Conservation (phyloP, 2,329 filamentous ascomycete species). For the Alternaria ethzedia region DNA sequence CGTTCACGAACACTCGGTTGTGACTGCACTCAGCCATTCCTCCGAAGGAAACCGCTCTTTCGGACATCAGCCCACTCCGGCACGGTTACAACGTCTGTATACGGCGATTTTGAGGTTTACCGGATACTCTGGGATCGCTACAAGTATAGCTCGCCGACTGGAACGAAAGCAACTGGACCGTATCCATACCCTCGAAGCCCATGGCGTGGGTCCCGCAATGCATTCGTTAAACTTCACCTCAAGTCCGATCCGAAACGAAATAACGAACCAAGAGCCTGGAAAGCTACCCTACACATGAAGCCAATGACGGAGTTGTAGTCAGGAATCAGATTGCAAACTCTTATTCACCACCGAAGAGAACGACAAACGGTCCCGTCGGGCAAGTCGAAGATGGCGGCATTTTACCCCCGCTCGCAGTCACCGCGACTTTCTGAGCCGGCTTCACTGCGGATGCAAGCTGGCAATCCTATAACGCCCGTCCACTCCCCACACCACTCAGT, state of each 20-base stretch:
- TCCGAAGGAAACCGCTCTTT: not conserved
- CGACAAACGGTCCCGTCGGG: not conserved
- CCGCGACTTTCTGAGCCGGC: conserved; percentile 19
- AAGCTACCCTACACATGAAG: conserved; percentile 2
- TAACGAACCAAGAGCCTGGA: conserved; percentile 11
- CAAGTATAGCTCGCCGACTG: not conserved
- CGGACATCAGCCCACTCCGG: not conserved
- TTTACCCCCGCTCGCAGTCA: conserved; percentile 30
- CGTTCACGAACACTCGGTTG: not conserved
- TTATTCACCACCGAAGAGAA: not conserved
- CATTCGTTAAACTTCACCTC: conserved; percentile 16
- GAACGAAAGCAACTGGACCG: not conserved
- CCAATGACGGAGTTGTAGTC: not conserved
- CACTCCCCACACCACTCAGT: conserved; percentile 49
- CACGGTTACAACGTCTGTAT: not conserved
- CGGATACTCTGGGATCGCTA: not conserved
- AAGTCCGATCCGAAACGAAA: conserved; percentile 10
- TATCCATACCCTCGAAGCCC: not conserved
- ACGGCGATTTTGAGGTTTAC: conserved; percentile 1
- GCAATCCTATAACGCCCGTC: conserved; percentile 39
- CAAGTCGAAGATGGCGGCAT: conserved; percentile 28
- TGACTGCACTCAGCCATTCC: not conserved
- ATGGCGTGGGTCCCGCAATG: conserved; percentile 23
- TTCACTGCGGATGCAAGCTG: conserved; percentile 25
- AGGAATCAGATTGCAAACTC: not conserved